phyloP scores from a whole-genome alignment of 2,329 filamentous ascomycete species.

The Pezicula radicicola region DNA sequence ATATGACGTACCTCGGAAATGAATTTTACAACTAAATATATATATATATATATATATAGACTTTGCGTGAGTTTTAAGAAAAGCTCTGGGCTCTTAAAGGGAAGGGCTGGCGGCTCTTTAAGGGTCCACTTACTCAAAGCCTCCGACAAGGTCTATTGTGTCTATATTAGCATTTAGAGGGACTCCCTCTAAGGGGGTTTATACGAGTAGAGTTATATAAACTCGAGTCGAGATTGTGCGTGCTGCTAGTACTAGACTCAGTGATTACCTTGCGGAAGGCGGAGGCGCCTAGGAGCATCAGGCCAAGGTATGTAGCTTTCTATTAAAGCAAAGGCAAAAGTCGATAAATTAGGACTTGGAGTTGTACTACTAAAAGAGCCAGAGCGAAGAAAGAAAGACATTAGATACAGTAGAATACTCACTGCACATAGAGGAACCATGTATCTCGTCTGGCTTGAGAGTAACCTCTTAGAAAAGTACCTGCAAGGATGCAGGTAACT shows the following conservation, averaged over 20 bases:
- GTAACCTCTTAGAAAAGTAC: too few relatives aligned
- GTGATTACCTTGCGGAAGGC: too few relatives aligned
- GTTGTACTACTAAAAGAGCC: slow-evolving; percentile 36
- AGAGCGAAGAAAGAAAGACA: slow-evolving; percentile 34
- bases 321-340: slow-evolving; percentile 67
- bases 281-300: slow-evolving; percentile 67
- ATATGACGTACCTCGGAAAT: too few relatives aligned
- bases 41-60: too few relatives aligned
- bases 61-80: slow-evolving; percentile 51
- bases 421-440: too few relatives aligned
- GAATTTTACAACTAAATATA: too few relatives aligned
- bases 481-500: too few relatives aligned
- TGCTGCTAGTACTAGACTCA: too few relatives aligned
- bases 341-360: slow-evolving; percentile 73
- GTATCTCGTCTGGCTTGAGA: too few relatives aligned
- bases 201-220: too few relatives aligned
- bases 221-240: too few relatives aligned
- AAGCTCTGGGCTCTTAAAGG: slow-evolving; percentile 48
- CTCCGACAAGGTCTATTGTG: slow-evolving; percentile 94
- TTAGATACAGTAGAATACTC: too few relatives aligned
- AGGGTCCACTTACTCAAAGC: slow-evolving; percentile 91
- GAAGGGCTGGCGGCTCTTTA: slow-evolving; percentile 67
- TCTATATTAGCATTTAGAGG: slow-evolving; percentile 94
- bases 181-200: slow-evolving; percentile 78
- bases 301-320: slow-evolving; percentile 73